phyloP scores from a whole-genome alignment of 768 basidiomycete species.

The Pleurotus djamor region DNA sequence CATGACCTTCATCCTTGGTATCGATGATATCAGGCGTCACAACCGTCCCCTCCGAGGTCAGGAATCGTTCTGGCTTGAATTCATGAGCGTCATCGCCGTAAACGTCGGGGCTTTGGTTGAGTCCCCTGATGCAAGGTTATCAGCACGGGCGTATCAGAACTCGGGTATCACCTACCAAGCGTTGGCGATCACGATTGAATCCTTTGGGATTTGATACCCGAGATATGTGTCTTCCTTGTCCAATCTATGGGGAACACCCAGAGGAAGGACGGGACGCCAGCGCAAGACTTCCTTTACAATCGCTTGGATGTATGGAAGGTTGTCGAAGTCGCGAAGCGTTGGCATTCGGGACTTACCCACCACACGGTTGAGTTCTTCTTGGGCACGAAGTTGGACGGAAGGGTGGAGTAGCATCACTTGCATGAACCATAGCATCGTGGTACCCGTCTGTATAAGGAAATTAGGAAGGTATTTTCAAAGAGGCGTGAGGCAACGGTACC shows the following conservation, averaged over 20 bases:
- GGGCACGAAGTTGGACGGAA: slow-evolving; percentile 21
- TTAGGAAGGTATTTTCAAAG: not conserved
- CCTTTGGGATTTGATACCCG: slow-evolving; percentile 1
- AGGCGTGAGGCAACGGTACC: slow-evolving; percentile 11
- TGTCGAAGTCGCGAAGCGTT: slow-evolving; percentile 17
- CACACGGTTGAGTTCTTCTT: slow-evolving; percentile 25
- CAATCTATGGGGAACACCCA: slow-evolving; percentile 6
- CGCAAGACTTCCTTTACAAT: slow-evolving; percentile 17
- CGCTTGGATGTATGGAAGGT: slow-evolving; percentile 23
- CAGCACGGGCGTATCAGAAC: not conserved
- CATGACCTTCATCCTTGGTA: slow-evolving; percentile 26
- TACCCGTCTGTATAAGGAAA: slow-evolving; percentile 1
- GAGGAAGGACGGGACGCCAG: slow-evolving; percentile 17
- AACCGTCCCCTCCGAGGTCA: slow-evolving; percentile 19
- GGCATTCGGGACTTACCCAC: slow-evolving; percentile 21
- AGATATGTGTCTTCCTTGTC: slow-evolving; percentile 2
- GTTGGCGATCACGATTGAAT: not conserved
- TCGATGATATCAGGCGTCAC: slow-evolving; percentile 11
- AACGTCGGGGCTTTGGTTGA: not conserved
- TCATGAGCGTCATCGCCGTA: not conserved
- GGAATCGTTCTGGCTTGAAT: slow-evolving; percentile 8
- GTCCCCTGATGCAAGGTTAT: not conserved
- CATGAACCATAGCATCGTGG: slow-evolving; percentile 14
- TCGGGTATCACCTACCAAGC: not conserved
- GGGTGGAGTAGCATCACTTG: slow-evolving; percentile 25